Conservation (phyloP, 441 rosid species). For the Geranium incanum region DNA sequence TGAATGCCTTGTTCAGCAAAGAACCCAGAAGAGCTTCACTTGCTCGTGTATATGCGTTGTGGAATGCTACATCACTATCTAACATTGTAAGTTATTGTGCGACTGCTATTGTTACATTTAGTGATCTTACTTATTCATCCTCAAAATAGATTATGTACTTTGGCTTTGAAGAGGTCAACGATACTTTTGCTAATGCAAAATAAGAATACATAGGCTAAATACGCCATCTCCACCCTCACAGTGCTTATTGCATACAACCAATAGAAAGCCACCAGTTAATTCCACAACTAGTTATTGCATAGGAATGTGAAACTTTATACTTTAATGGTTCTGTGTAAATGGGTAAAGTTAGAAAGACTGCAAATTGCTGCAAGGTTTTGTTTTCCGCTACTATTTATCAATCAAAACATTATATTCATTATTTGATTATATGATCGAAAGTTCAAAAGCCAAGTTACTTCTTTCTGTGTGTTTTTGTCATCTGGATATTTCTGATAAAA, state of each 20-base stretch:
- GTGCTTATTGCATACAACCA: no score
- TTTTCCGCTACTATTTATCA: neutral
- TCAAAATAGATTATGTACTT: neutral
- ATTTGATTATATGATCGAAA: neutral
- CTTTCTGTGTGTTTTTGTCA: neutral
- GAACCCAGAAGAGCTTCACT: conserved; percentile 90
- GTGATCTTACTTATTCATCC: neutral
- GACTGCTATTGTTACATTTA: neutral
- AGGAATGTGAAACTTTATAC: no score
- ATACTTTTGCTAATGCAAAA: no score
- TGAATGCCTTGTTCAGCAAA: conserved; percentile 89
- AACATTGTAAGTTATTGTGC: conserved; percentile 61
- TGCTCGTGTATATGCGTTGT: conserved; percentile 77
- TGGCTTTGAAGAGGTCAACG: neutral
- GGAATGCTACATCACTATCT: conserved; percentile 83
- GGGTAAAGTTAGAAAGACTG: neutral
- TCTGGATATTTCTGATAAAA: neutral
- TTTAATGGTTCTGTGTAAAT: no score
- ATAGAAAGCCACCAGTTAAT: no score
- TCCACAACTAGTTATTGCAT: no score
- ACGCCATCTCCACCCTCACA: no score
- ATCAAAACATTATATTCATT: no score
- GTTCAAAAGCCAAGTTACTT: neutral
- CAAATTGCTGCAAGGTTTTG: neutral
- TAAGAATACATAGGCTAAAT: no score